Conservation (phyloP, 805 yeast species). For the Ogataea allantospora region DNA sequence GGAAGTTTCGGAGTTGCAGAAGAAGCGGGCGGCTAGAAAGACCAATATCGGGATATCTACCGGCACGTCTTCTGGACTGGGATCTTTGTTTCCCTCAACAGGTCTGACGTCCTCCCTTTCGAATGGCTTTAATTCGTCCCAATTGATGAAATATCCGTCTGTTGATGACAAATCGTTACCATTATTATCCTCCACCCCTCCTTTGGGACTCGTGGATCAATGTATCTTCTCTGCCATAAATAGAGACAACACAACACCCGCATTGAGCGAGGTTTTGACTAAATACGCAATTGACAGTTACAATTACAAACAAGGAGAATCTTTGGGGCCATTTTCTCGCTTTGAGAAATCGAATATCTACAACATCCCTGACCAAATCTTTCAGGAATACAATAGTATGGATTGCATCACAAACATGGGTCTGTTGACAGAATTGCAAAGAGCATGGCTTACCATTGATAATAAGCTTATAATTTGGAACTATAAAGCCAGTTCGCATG, state of each 20-base stretch:
- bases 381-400: slow-evolving; percentile 66
- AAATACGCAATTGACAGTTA: slow-evolving; percentile 68
- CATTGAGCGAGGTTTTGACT: slow-evolving; percentile 52
- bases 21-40: slow-evolving; percentile 26
- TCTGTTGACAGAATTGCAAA: slow-evolving; percentile 69
- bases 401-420: slow-evolving; percentile 78
- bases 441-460: slow-evolving; percentile 86
- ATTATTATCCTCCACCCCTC: slow-evolving; percentile 49
- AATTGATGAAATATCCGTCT: slow-evolving; percentile 21
- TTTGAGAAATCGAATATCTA: slow-evolving; percentile 69
- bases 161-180: slow-evolving; percentile 35
- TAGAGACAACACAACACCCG: slow-evolving; percentile 58
- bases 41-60: slow-evolving; percentile 13
- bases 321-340: slow-evolving; percentile 59
- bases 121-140: slow-evolving; percentile 18
- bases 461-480: slow-evolving; percentile 85
- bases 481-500: slow-evolving; percentile 43
- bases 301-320: slow-evolving; percentile 45
- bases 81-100: slow-evolving; percentile 13
- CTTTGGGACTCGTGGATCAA: slow-evolving; percentile 59
- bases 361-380: slow-evolving; percentile 77
- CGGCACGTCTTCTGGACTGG: slow-evolving; percentile 12
- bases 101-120: slow-evolving; percentile 9
- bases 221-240: slow-evolving; percentile 58
- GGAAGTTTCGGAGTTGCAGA: slow-evolving; percentile 27